Evolutionary conservation across 495 filamentous ascomycete genomes (phyloP), one percentile per base, ranked within the genome.

Genomic region (Hypoxylon perforatum): DNA sequence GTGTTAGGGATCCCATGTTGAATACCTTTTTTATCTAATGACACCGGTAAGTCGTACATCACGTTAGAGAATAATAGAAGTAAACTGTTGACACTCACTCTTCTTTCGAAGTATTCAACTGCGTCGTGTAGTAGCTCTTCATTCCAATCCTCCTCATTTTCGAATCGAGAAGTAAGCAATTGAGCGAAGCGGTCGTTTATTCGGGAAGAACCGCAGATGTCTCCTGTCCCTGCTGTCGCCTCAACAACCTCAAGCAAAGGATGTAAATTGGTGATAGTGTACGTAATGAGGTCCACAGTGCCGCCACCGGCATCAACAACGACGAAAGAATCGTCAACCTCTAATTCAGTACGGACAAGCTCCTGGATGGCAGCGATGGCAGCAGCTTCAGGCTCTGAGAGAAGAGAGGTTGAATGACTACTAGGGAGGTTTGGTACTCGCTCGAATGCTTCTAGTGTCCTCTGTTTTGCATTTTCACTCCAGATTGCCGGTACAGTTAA

Each of bases 381-480:
- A 3, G 86, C 86, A 4, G 86, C 86, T 65, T 89, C 71, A 0
- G 88, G 88, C 68, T 90, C 88, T 1, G 84, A 85, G 10, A 89
- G 80, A 10, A 90, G 63, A 35, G 75, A 76, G 47, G 87, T 69
- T 23, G 75, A 75, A 39, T 80, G 68, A 23, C 76, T 73, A 5
- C 69, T 73, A 6, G 78, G 82, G 50, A 90, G 78, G 6, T 46
- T 55, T 0, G 86, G 87, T 0, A 86, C 86, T 12, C 63, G 61
- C 48, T 74, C 52, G 1, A 81, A 84, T 15, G 83, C 84, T 22
- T 71, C 50, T 21, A 81, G 49, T 2, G 82, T 87, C 21, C 65
- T 55, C 33, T 85, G 70, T 56, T 85, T 86, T 4, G 80, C 83
- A 23, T 71, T 74, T 42, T 85, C 82, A 14, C 79, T 81, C 85